phyloP scores from a whole-genome alignment of 371 early-diverging fungal species.

The Mortierella sp. region DNA sequence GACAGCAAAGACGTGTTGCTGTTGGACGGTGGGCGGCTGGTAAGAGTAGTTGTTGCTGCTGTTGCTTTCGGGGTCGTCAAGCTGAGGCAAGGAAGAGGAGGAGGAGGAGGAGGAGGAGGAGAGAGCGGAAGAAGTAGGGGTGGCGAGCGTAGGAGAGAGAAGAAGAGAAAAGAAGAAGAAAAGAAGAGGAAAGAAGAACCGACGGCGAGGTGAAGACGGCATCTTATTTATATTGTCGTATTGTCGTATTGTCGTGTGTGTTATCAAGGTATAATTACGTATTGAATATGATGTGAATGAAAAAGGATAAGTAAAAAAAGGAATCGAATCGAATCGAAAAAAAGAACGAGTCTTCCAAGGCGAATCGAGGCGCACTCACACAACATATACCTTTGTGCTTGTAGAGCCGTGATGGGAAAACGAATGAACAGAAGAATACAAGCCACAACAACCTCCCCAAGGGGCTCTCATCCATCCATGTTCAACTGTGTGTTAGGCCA shows the following conservation, averaged over 20 bases:
- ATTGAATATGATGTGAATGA: neutral
- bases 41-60: conserved; percentile 16
- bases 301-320: neutral
- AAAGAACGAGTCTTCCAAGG: neutral
- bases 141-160: conserved; percentile 5
- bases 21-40: conserved; percentile 20
- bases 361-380: neutral
- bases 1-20: conserved; percentile 37
- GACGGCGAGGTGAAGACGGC: neutral
- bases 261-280: neutral
- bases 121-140: neutral
- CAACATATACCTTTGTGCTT: neutral
- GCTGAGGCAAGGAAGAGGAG: conserved; percentile 13
- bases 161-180: conserved; percentile 9
- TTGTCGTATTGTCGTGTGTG: neutral
- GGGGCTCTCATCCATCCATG: neutral
- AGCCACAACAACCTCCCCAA: neutral
- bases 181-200: conserved; percentile 15
- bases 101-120: conserved; percentile 20
- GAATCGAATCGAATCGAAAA: conserved; percentile 3
- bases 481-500: neutral
- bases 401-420: neutral
- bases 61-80: conserved; percentile 1
- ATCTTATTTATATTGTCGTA: conserved; percentile 19
- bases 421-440: neutral